phyloP scores from a whole-genome alignment of 805 yeast genomes.

The Zygosaccharomyces rouxii region DNA sequence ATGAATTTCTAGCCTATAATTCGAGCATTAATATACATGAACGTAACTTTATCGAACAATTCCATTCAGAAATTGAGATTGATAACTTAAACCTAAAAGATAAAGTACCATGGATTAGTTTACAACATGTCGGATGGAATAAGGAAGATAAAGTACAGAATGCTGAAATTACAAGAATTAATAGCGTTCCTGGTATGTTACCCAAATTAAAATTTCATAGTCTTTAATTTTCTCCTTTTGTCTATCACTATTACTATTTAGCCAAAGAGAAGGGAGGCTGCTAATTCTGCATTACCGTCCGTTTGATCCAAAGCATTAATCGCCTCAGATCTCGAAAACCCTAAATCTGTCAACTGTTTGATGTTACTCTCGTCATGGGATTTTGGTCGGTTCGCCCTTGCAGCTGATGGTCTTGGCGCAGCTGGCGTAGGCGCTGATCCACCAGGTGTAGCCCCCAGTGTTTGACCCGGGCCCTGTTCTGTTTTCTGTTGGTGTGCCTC shows the following conservation, averaged over 20 bases:
- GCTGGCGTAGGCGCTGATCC: constrained; percentile 3
- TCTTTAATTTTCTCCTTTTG: constrained; percentile 10
- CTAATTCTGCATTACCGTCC: constrained; percentile 76
- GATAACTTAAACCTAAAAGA: constrained; percentile 34
- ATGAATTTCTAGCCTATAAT: constrained; percentile 75
- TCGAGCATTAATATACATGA: constrained; percentile 79
- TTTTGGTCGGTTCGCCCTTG: constrained; percentile 7
- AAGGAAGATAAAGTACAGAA: constrained; percentile 4
- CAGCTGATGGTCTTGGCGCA: constrained; percentile 2
- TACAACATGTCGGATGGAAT: constrained; percentile 17
- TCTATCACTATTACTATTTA: constrained; percentile 7
- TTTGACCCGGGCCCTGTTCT: background rate
- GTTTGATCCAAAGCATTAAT: constrained; percentile 59
- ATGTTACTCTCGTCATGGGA: constrained; percentile 37
- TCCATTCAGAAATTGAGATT: constrained; percentile 59
- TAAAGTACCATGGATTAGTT: constrained; percentile 36
- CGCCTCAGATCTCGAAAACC: constrained; percentile 65
- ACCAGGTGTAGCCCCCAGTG: background rate
- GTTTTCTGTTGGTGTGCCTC: background rate
- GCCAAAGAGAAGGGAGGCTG: constrained; percentile 71
- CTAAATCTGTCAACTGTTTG: constrained; percentile 55
- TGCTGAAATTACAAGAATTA: constrained; percentile 15
- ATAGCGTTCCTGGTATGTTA: constrained; percentile 21
- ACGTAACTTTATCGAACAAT: constrained; percentile 76
- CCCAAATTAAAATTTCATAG: constrained; percentile 29